Percentiles rank a stretch among this genome's conserved stretches.
Conservation (phyloP, 2,329 filamentous ascomycete species). For the Penicillium carneum region DNA sequence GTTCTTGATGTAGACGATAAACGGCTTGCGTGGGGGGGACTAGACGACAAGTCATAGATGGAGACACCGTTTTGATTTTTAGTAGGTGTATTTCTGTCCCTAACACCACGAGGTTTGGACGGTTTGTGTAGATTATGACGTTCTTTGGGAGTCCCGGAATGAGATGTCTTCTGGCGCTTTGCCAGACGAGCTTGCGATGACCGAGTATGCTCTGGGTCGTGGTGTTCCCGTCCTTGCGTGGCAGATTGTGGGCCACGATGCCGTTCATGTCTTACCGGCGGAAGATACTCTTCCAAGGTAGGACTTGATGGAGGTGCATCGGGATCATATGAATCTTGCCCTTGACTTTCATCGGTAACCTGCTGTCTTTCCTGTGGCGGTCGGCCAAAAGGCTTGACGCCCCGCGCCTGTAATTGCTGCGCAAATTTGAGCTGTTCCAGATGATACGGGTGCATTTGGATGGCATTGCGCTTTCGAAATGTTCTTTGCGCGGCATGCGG, state of each 20-base stretch:
- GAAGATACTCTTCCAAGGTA: conserved; percentile 41
- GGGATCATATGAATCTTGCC: conserved; percentile 44
- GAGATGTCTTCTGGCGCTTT: conserved; percentile 50
- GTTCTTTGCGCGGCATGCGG: conserved; percentile 42
- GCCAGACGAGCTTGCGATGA: conserved; percentile 27
- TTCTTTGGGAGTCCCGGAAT: conserved; percentile 25
- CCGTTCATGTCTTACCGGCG: conserved; percentile 33
- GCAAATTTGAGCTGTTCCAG: conserved; percentile 57
- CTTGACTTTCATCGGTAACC: conserved; percentile 42
- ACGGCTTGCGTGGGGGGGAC: conserved; percentile 51
- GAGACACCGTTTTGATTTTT: conserved; percentile 13
- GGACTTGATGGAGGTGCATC: conserved; percentile 45
- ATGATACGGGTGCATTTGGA: conserved; percentile 58
- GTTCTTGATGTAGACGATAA: conserved; percentile 37
- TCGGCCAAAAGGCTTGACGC: conserved; percentile 53
- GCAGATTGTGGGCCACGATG: conserved; percentile 7
- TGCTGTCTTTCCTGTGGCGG: conserved; percentile 27
- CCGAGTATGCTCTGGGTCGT: conserved; percentile 8
- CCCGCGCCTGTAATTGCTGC: conserved; percentile 50
- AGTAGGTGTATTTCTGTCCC: conserved; percentile 34
- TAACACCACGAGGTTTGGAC: conserved; percentile 37
- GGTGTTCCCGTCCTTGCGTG: conserved; percentile 14
- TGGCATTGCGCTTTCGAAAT: conserved; percentile 56
- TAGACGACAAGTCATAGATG: conserved; percentile 48
- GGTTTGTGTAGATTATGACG: conserved; percentile 19